Conservation (phyloP, 2,329 filamentous ascomycete genomes). For the Exophiala sideris region DNA sequence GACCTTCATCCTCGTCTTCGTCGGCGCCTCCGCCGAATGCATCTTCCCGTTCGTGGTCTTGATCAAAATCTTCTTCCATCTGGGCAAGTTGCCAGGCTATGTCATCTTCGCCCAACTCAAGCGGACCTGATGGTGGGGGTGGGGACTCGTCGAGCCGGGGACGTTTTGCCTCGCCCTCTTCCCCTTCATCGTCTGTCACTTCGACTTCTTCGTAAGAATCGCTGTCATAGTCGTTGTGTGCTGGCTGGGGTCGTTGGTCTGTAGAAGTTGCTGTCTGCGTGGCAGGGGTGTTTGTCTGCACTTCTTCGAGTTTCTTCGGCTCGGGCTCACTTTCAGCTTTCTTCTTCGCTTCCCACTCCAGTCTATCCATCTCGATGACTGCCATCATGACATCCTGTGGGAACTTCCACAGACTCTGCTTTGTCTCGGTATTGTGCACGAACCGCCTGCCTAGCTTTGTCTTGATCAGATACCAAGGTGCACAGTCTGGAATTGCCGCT, state of each 20-base stretch:
- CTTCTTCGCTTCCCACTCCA: slow-evolving; percentile 66
- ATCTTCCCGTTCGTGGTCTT: slow-evolving; percentile 72
- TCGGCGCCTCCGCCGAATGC: slow-evolving; percentile 52
- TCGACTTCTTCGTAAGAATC: slow-evolving; percentile 77
- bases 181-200: slow-evolving; percentile 60
- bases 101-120: slow-evolving; percentile 91
- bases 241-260: slow-evolving; percentile 10
- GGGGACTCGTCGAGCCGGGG: slow-evolving; percentile 45
- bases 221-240: slow-evolving; percentile 49
- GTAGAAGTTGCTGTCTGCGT: slow-evolving; percentile 1
- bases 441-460: slow-evolving; percentile 88
- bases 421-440: slow-evolving; percentile 80
- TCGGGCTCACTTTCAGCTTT: slow-evolving; percentile 45
- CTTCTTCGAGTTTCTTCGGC: slow-evolving; percentile 3
- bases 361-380: slow-evolving; percentile 62
- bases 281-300: slow-evolving; percentile 26
- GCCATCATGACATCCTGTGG: slow-evolving; percentile 80
- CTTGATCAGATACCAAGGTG: slow-evolving; percentile 88
- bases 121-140: slow-evolving; percentile 45
- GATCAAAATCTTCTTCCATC: slow-evolving; percentile 78
- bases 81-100: slow-evolving; percentile 87
- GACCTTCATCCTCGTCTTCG: slow-evolving; percentile 68
- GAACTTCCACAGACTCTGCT: slow-evolving; percentile 92
- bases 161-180: slow-evolving; percentile 44
- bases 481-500: slow-evolving; percentile 71